Evolutionary conservation across 352 stramenopile genomes (phyloP), one percentile per base, ranked within the genome.

Genomic region (Phytopythium oedochilum): DNA sequence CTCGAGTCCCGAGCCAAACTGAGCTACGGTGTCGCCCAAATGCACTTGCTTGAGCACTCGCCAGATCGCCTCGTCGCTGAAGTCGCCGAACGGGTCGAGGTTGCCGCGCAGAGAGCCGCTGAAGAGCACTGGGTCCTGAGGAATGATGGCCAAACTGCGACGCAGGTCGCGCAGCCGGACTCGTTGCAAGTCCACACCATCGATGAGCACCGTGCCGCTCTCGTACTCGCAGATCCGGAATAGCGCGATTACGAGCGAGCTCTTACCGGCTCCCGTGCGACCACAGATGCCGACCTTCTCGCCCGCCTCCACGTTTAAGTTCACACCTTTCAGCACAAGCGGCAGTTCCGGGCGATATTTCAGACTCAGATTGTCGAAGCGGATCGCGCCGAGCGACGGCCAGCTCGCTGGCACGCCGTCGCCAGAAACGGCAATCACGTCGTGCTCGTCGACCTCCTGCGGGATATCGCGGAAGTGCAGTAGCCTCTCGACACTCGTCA

Each of bases 81-180:
- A 94, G 42, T 86, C 53, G 32, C 73, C 59, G 61, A 94, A 96
- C 17, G 94, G 91, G 65, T 98, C 92, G 14, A 98, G 63, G 71
- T 98, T 98, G 46, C 77, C 82, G 22, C 88, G 77, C 18, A 98
- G 70, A 12, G 77, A 85, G 20, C 91, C 92, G 40, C 71, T 86
- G 63, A 97, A 98, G 25, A 97, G 61, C 14, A 97, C 83, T 18
- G 91, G 90, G 59, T 98, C 89, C 42, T 77, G 68, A 3, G 94
- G 60, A 26, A 85, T 81, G 29, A 88, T 81, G 9, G 70, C 59
- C 48, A 88, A 42, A 12, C 61, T 59, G 11, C 44, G 55, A 8
- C 77, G 74, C 4, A 88, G 60, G 14, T 73, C 43, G 11, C 28
- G 12, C 23, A 88, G 57, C 12, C 38, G 32, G 0, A 88, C 34